Percentiles rank a stretch among this genome's conserved stretches.
Evolutionary conservation across 257 asterid species (phyloP).

Genomic region (Craterostigma plantagineum): DNA sequence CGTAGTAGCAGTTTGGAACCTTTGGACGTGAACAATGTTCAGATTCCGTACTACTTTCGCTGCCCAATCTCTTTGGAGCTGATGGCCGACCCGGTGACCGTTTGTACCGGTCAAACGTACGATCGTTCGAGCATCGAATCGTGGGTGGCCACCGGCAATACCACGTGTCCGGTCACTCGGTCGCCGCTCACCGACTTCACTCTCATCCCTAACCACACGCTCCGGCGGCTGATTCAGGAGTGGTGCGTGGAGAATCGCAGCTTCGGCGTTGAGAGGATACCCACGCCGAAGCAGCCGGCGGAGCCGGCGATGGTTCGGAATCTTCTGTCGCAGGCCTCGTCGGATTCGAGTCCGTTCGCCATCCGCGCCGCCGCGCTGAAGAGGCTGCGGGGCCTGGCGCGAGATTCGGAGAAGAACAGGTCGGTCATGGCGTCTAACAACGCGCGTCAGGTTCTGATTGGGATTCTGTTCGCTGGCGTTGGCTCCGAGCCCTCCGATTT

Average conservation of each 20-base stretch:
- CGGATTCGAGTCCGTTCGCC: constrained; percentile 22
- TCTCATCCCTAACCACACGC: constrained; percentile 85
- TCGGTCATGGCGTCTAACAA: constrained; percentile 37
- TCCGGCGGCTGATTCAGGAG: constrained; percentile 81
- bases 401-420: constrained; percentile 81
- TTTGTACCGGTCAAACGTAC: constrained; percentile 90
- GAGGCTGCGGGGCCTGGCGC: constrained; percentile 50
- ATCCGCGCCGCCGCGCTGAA: constrained; percentile 44
- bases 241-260: constrained; percentile 93
- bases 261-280: constrained; percentile 74
- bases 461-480: constrained; percentile 25
- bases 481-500: constrained; percentile 31
- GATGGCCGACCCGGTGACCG: constrained; percentile 89
- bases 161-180: constrained; percentile 87
- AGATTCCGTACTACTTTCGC: constrained; percentile 87
- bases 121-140: constrained; percentile 91
- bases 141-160: constrained; percentile 94
- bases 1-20: constrained; percentile 24
- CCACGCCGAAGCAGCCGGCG: constrained; percentile 98
- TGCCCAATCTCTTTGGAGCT: constrained; percentile 89
- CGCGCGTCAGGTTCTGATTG: constrained; percentile 34
- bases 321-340: constrained; percentile 42
- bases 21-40: constrained; percentile 40
- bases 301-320: constrained; percentile 58
- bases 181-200: constrained; percentile 56